phyloP scores from a whole-genome alignment of 2,329 filamentous ascomycete species.

The Aureobasidium leucospermi region DNA sequence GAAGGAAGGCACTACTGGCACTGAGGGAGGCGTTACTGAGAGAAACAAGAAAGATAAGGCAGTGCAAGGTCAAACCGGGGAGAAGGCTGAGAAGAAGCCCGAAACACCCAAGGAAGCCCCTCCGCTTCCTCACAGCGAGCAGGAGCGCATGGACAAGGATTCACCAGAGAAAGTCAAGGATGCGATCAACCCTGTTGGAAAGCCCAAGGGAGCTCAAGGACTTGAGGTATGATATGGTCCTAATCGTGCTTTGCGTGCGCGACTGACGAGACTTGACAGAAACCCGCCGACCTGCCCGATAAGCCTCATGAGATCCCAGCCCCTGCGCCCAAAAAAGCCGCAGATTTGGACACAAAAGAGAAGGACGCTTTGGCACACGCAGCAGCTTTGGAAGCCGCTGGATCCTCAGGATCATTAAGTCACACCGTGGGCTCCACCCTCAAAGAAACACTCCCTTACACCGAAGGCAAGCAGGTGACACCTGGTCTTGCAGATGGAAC shows the following conservation, averaged over 20 bases:
- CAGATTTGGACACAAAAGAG: slow-evolving; percentile 21
- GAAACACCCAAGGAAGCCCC: slow-evolving; percentile 79
- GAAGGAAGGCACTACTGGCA: slow-evolving; percentile 80
- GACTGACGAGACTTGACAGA: slow-evolving; percentile 44
- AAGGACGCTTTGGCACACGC: slow-evolving; percentile 6
- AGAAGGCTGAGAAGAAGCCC: slow-evolving; percentile 67
- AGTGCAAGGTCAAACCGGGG: slow-evolving; percentile 58
- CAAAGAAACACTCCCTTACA: slow-evolving; percentile 31
- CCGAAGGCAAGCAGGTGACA: slow-evolving; percentile 27
- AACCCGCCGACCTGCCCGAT: slow-evolving; percentile 72
- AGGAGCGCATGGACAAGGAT: slow-evolving; percentile 51
- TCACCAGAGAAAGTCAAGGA: slow-evolving; percentile 22
- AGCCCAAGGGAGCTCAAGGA: slow-evolving; percentile 27
- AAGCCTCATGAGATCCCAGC: slow-evolving; percentile 68
- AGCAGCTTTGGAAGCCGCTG: not conserved
- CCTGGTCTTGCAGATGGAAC: slow-evolving; percentile 37
- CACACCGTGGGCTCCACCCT: slow-evolving; percentile 17
- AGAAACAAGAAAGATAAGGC: slow-evolving; percentile 71
- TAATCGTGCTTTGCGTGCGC: no score
- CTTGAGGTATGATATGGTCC: slow-evolving; percentile 48
- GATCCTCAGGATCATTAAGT: not conserved
- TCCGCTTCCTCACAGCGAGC: slow-evolving; percentile 72
- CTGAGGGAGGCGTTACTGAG: slow-evolving; percentile 80
- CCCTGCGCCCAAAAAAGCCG: slow-evolving; percentile 48
- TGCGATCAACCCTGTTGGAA: slow-evolving; percentile 28